Base-by-base conservation (phyloP, 805 yeast genomes). In the Metschnikowia arizonensis region DNA sequence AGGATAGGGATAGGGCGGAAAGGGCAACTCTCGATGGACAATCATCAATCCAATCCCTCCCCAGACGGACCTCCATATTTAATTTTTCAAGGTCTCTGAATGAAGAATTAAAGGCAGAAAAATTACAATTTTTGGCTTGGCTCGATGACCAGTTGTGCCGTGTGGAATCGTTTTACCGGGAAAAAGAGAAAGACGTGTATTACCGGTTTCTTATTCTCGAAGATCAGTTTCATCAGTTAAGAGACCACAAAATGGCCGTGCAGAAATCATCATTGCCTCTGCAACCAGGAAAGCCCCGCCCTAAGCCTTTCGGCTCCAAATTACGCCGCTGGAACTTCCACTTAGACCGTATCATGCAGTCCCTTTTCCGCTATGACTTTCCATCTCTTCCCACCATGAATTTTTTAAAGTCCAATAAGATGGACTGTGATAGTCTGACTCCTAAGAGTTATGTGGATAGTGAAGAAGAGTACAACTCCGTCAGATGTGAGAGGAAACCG, bases 211-310 rank as follows among this genome's bases (percentile, higher is more conserved):
- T 80, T 10, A 56, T 82, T 3, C 58, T 88, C 18, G 85, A 84
- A 58, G 85, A 79, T 53, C 96, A 88, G 61, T 59, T 88, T 35
- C 74, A 74, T 46, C 83, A 82, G 54, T 59, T 85, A 45, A 71
- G 78, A 36, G 83, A 82, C 35, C 86, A 82, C 46, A 72, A 33
- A 26, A 23, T 42, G n/a, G 46, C 49, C 17, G 25, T 45, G 6
- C 39, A 32, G 5, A 14, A 24, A 14, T 21, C 24, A n/a, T n/a
- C n/a, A n/a, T n/a, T n/a, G n/a, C n/a, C n/a, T 15, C 47, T 40
- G 15, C 56, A 47, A 14, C 45, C 56, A 37, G 51, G 47, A 15
- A 55, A 53, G 18, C 59, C 65, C 2, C 61, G 60, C 17, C 65
- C 64, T 34, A 41, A 35, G 29, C 48, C 41, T n/a, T 54, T 49